Percentiles rank a stretch among this genome's conserved stretches.
These are phyloP conservation scores for Zygosaccharomyces pseudorouxii DNA, from an alignment of 805 yeast species.

Conservation along the genomic window DNA sequence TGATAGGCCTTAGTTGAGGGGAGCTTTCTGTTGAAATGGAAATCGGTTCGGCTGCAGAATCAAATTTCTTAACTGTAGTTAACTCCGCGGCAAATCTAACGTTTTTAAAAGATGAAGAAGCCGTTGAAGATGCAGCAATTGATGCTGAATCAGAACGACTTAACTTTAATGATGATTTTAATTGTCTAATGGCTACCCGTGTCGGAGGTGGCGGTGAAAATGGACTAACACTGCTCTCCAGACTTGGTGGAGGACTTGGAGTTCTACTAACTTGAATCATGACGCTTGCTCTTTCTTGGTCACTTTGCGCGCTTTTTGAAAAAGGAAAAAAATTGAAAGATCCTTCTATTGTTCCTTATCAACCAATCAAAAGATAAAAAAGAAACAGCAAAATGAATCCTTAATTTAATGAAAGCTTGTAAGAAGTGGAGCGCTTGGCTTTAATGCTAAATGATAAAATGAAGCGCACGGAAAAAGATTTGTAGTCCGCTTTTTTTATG, in stretches of 20 bases:
- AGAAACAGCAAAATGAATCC: background rate
- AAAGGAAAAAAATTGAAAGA: background rate
- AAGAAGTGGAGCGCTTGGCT: too few relatives aligned
- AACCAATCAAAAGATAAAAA: background rate
- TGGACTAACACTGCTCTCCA: background rate
- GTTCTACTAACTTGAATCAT: background rate
- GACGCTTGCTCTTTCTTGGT: background rate
- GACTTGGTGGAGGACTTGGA: background rate
- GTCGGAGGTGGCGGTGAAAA: conserved; percentile 5
- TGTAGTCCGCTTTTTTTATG: too few relatives aligned
- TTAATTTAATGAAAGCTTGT: too few relatives aligned
- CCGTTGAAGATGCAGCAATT: conserved; percentile 14
- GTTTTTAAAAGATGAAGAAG: conserved; percentile 41
- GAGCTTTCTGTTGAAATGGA: conserved; percentile 58
- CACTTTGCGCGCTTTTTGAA: background rate
- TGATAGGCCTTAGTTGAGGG: conserved; percentile 23
- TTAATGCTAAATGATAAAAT: too few relatives aligned
- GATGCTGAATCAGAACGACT: conserved; percentile 11
- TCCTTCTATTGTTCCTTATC: background rate
- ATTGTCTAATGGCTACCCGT: conserved; percentile 10
- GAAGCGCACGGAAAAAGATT: too few relatives aligned
- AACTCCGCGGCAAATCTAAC: conserved; percentile 61
- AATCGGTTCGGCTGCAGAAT: conserved; percentile 55
- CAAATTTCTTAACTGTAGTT: conserved; percentile 60
- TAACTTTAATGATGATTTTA: conserved; percentile 29